Base-by-base conservation (phyloP, 1,284 basidiomycete genomes). In the Fomitopsis pinicola region DNA sequence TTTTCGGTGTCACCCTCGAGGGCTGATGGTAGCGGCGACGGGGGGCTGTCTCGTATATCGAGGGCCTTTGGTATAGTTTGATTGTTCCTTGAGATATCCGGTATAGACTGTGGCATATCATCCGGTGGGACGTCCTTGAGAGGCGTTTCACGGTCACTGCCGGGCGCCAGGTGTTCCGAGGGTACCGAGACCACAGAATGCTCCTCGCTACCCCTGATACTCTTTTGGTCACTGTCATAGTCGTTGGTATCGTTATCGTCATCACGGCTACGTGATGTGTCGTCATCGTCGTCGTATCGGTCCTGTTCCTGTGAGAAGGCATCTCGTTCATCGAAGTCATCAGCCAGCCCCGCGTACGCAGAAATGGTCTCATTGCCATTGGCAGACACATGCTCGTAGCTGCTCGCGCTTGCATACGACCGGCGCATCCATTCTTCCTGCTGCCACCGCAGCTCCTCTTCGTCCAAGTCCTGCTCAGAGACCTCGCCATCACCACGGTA, bases 371-470 rank as follows among this genome's bases (percentile, higher is more conserved):
- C 69, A 71, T 71, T 54, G 52, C 52, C 52, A 54, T 54, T 69
- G 65, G 63, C 64, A 56, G 70, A 65, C 52, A 64, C 64, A 57
- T 68, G 67, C 56, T 64, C 67, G 63, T 71, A 69, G 62, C 66
- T 68, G 52, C 67, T 68, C 60, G 68, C 68, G 52, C 67, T 68
- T 57, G 68, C 68, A 59, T 72, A 70, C 54, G 64, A 63, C 62
- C 69, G 76, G 73, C 72, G 71, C 58, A 75, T 71, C 76, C 75
- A 76, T 59, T 79, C 75, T 58, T 78, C 76, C 56, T 78, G 73
- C 65, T 80, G 76, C 68, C 78, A 77, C 42, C 70, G 71, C 63
- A 76, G 65, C 74, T 78, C 77, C 64, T 63, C 74, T 66, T 69
- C 72, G 54, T 76, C 69, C 58, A 76, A 74, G 44, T 74, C 68